phyloP scores from a whole-genome alignment of 192 early-diverging fungal genomes.

The Chytriomyces sp. region DNA sequence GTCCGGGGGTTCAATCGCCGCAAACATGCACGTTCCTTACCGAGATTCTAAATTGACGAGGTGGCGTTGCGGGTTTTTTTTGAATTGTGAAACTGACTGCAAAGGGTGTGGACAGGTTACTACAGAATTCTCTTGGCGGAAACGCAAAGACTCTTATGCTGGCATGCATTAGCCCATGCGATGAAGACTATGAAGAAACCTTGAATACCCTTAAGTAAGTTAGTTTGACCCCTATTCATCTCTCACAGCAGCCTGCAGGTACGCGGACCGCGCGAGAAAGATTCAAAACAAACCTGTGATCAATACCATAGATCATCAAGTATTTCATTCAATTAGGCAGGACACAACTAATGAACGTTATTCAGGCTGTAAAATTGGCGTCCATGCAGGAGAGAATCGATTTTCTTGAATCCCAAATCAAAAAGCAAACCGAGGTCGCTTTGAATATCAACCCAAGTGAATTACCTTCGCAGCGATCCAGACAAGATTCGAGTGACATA shows the following conservation, averaged over 20 bases:
- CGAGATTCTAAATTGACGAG: conserved; percentile 92
- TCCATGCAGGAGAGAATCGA: conserved; percentile 44
- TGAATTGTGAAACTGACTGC: neutral
- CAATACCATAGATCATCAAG: conserved; percentile 44
- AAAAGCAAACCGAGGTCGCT: neutral
- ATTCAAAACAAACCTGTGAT: conserved; percentile 57
- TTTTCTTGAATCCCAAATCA: conserved; percentile 29
- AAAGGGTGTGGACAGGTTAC: conserved; percentile 28
- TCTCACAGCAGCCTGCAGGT: conserved; percentile 5
- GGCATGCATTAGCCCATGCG: conserved; percentile 64
- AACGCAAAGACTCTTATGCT: conserved; percentile 68
- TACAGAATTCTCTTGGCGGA: conserved; percentile 80
- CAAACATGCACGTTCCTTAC: conserved; percentile 76
- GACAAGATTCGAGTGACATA: neutral
- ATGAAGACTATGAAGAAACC: conserved; percentile 84
- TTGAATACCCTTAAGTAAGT: conserved; percentile 91
- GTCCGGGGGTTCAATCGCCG: neutral
- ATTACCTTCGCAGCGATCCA: neutral
- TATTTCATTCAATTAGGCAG: neutral
- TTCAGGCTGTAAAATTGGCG: conserved; percentile 29
- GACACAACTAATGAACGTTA: neutral
- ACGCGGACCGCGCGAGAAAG: conserved; percentile 54
- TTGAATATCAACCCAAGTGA: neutral
- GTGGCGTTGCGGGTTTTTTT: neutral
- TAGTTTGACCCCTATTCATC: neutral